These are phyloP conservation scores for Ilex aquifolium DNA, from an alignment of 257 asterid species.

Conservation along the genomic window DNA sequence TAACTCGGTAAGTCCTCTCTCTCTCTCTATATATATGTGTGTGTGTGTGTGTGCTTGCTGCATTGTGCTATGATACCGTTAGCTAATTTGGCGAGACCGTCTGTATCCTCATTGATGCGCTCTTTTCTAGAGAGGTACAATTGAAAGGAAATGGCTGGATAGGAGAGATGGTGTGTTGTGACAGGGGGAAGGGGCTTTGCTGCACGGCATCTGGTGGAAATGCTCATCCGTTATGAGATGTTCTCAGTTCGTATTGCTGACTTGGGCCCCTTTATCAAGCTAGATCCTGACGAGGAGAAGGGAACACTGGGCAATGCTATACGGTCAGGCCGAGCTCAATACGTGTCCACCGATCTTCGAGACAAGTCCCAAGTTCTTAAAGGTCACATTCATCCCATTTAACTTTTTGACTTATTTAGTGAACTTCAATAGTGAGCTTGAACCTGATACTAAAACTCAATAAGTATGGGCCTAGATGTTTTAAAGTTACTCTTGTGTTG, in stretches of 20 bases:
- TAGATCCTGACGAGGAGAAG: slow-evolving; percentile 68
- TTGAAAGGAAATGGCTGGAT: slow-evolving; percentile 25
- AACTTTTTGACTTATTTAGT: background rate
- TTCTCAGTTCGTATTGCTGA: slow-evolving; percentile 73
- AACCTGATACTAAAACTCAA: no score
- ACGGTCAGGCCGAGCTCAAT: slow-evolving; percentile 63
- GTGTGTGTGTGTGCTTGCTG: no score
- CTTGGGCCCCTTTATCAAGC: slow-evolving; percentile 54
- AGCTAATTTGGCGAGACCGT: slow-evolving; percentile 15
- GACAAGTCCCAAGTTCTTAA: slow-evolving; percentile 72
- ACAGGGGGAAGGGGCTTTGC: slow-evolving; percentile 98
- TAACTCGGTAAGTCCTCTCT: no score
- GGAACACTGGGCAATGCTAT: slow-evolving; percentile 66
- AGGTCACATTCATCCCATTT: slow-evolving; percentile 31
- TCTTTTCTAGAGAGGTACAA: no score
- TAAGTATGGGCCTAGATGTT: no score
- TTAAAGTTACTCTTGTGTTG: no score
- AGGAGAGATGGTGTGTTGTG: slow-evolving; percentile 80
- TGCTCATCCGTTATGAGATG: slow-evolving; percentile 66
- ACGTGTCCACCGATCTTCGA: slow-evolving; percentile 81
- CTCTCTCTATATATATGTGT: no score
- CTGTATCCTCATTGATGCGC: no score
- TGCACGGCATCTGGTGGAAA: slow-evolving; percentile 83
- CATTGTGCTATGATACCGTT: no score
- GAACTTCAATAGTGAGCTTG: background rate